Evolutionary conservation across 768 basidiomycete species (phyloP), one percentile per base, ranked within the genome.

Genomic region (Ramaria rubella): DNA sequence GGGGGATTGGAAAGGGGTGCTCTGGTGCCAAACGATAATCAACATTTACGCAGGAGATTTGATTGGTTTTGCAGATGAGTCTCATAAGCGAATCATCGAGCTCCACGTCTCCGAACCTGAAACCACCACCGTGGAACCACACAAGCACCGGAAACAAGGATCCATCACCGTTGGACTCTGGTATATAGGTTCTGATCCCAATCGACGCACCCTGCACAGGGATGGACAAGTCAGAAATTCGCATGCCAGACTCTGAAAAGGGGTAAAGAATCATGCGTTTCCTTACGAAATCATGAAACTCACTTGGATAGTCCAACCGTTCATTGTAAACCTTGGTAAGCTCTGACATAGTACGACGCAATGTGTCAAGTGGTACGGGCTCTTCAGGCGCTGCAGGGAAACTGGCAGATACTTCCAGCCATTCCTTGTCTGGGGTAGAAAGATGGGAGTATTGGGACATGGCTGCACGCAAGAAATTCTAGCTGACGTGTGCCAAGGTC

Each of bases 71-170:
- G 31, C 45, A 45, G 45, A 66, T 4, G 12, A 30, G 42, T 12
- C 61, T 44, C n/a, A 68, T 61, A 23, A 51, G 19, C 26, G 49
- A 52, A 38, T 67, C 67, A 33, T 65, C 62, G 26, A 45, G 34
- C 7, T 65, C 61, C 12, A 65, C 17, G 15, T 52, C 48, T 1
- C 63, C 63, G 26, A 49, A 11, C 21, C 30, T 19, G n/a, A 58
- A 58, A 5, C 57, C 55, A 19, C 44, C 44, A 33, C 44, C 44
- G 36, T 30, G 40, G 3, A 46, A 23, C 26, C 43, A 56, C 9
- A 56, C 40, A 9, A 56, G 19, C 12, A 56, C 17, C 12, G 55
- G 55, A 33, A n/a, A 48, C 23, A 7, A 19, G 2, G 19, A 11
- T 5, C 43, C 21, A 9, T 49, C n/a, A 1, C 8, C 45, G 30